Evolutionary conservation across 768 basidiomycete species (phyloP).

Genomic region (Calocera viscosa): DNA sequence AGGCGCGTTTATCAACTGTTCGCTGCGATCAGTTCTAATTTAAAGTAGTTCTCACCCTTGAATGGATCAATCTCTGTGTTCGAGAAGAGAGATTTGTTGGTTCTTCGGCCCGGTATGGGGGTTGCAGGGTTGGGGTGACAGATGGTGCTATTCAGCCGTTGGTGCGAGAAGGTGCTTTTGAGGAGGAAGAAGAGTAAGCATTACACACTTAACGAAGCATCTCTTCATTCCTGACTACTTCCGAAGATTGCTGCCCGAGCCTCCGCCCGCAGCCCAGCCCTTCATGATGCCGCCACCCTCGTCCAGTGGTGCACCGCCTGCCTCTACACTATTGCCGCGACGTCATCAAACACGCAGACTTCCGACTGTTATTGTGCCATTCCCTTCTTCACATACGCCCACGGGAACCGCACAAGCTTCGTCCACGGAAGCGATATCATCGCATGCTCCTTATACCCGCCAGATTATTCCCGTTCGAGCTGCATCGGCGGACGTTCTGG

Average conservation of each 20-base stretch:
- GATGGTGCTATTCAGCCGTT: background rate
- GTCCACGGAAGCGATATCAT: no score
- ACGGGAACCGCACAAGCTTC: no score
- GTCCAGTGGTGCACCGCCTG: no score
- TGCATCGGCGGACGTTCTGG: no score
- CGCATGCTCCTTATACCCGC: no score
- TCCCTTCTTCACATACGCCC: no score
- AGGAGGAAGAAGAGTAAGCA: background rate
- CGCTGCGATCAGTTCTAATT: background rate
- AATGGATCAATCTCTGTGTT: background rate
- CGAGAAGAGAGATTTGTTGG: background rate
- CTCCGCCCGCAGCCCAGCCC: no score
- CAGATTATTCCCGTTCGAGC: no score
- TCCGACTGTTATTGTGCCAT: no score
- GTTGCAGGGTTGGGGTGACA: background rate
- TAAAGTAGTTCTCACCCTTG: background rate
- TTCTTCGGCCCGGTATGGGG: background rate
- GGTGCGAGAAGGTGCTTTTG: background rate
- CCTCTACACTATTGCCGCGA: no score
- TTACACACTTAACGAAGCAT: background rate
- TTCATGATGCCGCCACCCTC: no score
- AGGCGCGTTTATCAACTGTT: background rate
- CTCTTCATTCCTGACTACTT: background rate
- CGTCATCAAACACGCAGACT: no score
- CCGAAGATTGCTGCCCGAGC: background rate